Base-by-base conservation (phyloP, 2,329 filamentous ascomycete species). In the Sporothrix euskadiensis region DNA sequence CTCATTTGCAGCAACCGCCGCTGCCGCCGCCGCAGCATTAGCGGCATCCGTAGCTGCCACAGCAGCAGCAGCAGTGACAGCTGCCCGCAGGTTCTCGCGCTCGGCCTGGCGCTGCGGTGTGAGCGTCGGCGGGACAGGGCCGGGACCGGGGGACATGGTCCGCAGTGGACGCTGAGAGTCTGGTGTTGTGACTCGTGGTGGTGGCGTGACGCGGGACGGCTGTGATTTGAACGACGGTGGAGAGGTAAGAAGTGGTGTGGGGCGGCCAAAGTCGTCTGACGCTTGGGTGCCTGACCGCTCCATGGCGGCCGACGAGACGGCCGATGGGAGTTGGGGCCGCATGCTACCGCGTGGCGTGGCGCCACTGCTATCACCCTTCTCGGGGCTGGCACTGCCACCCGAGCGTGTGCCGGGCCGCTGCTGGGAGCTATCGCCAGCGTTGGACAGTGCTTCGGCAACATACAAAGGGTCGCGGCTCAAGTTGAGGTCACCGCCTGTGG, bases 91-190 rank as follows among this genome's bases (percentile, higher is more conserved):
- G 76, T 77, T 39, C 56, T 74, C 12, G 74, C 68, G 22, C 1
- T 71, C 69, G 69, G 76, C 2, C 22, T 57, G 68, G 0, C 49
- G 68, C 35, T 70, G 68, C 12, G 69, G 69, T 7, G 69, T 59
- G 83, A 85, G n/a, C 12, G 65, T 35, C 26, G 52, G 10, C 8
- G 65, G 65, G 7, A 22, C n/a, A 52, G 65, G 44, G 14, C 26
- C 19, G 35, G 66, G 66, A 8, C 26, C 47, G 3, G 65, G 65
- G 6, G 65, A 69, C 26, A 35, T 54, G 69, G 54, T 56, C n/a
- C 41, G 47, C 39, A 59, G 19, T 22, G 44, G 19, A 3, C 22
- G 35, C 32, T 41, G 47, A 35, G 35, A 3, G 14, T 68, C 44
- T 22, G 71, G 52, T 5, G 57, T 65, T 30, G 41, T 56, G 19